Conservation (phyloP, 75 land plant species). For the Cupressus sempervirens region DNA sequence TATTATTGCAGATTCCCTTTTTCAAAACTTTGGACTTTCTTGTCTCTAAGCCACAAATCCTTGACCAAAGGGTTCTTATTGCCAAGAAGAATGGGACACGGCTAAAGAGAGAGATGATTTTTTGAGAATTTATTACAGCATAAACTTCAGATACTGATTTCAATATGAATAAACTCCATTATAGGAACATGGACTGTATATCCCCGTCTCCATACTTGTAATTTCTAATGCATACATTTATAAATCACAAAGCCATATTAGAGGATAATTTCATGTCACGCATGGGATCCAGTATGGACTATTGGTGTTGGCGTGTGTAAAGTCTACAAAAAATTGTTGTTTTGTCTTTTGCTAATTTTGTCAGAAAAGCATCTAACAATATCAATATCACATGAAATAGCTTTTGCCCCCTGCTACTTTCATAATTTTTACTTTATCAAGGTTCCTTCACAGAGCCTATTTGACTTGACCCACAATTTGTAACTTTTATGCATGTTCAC, state of each 20-base stretch:
- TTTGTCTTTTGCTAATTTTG: neutral
- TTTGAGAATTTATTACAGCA: neutral
- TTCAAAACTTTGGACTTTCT: no score
- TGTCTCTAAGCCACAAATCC: no score
- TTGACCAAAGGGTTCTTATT: neutral
- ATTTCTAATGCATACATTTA: no score
- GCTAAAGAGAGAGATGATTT: no score
- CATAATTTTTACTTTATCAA: neutral
- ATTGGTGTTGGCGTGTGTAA: neutral
- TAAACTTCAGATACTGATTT: no score
- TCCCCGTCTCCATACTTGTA: no score
- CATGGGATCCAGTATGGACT: neutral
- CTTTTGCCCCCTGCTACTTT: neutral
- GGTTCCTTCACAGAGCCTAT: neutral
- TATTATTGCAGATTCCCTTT: no score
- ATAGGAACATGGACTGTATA: no score
- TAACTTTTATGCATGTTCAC: neutral
- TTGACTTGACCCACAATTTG: neutral
- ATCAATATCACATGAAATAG: neutral
- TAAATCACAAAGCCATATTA: no score
- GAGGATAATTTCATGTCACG: neutral
- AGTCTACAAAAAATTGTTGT: neutral
- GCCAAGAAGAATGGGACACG: neutral
- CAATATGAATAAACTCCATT: no score
- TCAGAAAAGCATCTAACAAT: neutral